Base-by-base conservation (phyloP, 768 basidiomycete species). In the Suillus spraguei region DNA sequence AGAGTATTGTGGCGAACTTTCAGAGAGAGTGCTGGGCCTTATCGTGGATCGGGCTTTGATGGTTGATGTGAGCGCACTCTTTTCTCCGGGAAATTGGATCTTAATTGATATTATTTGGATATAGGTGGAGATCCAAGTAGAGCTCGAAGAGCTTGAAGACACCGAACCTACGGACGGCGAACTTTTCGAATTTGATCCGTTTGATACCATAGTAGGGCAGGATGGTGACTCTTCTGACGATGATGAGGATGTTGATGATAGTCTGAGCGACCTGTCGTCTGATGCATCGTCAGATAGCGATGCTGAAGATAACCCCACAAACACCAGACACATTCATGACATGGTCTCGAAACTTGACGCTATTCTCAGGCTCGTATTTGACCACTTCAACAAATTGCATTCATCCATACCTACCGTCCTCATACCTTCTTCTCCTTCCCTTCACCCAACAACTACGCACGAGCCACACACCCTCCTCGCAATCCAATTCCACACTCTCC, bases 81-180 rank as follows among this genome's bases (percentile, higher is more conserved):
- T 32, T 35, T 53, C 5, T 33, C 20, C 20, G 10, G 5, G 20
- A 59, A 22, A 33, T 60, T 46, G 9, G 5, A 14, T 59, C 17
- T 22, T 46, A 22, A 64, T 66, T n/a, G 61, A 5, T 47, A 10
- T 33, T 14, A 5, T 41, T 55, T 2, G 65, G 5, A 4, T 7
- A 6, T n/a, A 96, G 94, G 94, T 97, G 33, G 97, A 99, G 77
- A 95, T 99, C 38, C 96, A 97, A 72, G 91, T 94, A n/a, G 95
- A 96, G 70, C 72, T 95, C 4, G 96, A 98, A 71, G 94, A 97
- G 67, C 79, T 96, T 5, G 95, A 97, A 69, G 91, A 91, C 4
- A 80, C 83, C 16, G 84, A 83, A 20, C 65, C 70, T 4, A 63
- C 79, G 64, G 87, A 87, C n/a, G 83, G 80, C 2, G 81, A 80